These are phyloP conservation scores for Emericellopsis terricola DNA, from an alignment of 495 filamentous ascomycete genomes.

Conservation along the genomic window DNA sequence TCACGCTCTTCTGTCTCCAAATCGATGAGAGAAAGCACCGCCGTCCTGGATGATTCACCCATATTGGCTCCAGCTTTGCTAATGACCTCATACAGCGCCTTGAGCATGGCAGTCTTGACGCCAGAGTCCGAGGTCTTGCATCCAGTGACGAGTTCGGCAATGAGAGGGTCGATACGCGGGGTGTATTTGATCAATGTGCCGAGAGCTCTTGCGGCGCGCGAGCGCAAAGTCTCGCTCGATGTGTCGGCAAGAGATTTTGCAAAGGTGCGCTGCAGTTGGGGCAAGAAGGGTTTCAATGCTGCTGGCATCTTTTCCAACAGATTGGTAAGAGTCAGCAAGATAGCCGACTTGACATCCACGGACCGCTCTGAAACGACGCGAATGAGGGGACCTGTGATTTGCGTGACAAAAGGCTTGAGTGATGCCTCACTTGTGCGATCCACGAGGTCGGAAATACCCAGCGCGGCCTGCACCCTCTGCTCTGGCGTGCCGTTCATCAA, in stretches of 20 bases:
- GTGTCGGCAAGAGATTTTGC: conserved; percentile 88
- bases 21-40: conserved; percentile 76
- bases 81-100: conserved; percentile 88
- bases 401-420: conserved; percentile 83
- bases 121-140: conserved; percentile 79
- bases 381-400: conserved; percentile 94
- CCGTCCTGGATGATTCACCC: conserved; percentile 69
- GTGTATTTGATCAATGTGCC: conserved; percentile 94
- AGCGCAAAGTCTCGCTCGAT: conserved; percentile 73
- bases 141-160: conserved; percentile 72
- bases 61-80: conserved; percentile 89
- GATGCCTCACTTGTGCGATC: conserved; percentile 73
- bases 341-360: conserved; percentile 87
- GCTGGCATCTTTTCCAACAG: conserved; percentile 91
- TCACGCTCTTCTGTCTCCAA: conserved; percentile 59
- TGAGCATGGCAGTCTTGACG: conserved; percentile 91
- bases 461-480: conserved; percentile 75
- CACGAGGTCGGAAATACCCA: conserved; percentile 89
- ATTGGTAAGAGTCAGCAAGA: conserved; percentile 85
- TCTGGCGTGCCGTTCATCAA: conserved; percentile 89
- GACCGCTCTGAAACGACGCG: conserved; percentile 92
- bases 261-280: conserved; percentile 91
- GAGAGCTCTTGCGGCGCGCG: conserved; percentile 83
- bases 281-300: conserved; percentile 89
- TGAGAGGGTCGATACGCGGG: conserved; percentile 81